A percentile compares a stretch with the other conserved stretches of the same genome.
Conservation (phyloP, 257 asterid species). For the Nicotiana benthamiana region DNA sequence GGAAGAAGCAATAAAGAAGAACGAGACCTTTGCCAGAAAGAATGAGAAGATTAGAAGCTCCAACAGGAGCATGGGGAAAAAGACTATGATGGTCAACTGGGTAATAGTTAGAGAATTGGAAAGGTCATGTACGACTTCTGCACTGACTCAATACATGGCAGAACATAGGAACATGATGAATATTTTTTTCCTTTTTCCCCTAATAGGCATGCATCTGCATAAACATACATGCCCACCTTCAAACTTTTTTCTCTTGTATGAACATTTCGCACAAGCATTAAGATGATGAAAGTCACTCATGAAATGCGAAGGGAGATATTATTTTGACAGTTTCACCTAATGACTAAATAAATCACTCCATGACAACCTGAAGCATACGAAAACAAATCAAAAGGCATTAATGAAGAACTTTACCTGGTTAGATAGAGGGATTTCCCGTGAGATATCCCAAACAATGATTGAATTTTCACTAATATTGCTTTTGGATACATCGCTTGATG, state of each 20-base stretch:
- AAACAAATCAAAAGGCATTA: neutral
- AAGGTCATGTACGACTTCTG: neutral
- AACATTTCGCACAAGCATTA: neutral
- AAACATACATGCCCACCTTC: neutral
- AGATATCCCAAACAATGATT: conserved; percentile 82
- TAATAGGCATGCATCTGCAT: neutral
- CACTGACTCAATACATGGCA: neutral
- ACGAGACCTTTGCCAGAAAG: neutral
- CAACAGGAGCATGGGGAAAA: neutral
- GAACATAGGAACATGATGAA: neutral
- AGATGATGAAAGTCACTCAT: neutral
- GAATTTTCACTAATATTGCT: conserved; percentile 84
- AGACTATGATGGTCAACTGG: neutral
- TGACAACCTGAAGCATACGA: neutral
- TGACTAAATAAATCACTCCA: neutral
- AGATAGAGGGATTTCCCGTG: conserved; percentile 74
- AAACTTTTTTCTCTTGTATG: neutral
- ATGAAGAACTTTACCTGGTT: conserved; percentile 52
- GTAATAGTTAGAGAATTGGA: neutral
- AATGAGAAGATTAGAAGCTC: neutral
- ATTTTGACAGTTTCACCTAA: neutral
- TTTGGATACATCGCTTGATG: conserved; percentile 75
- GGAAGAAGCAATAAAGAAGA: neutral
- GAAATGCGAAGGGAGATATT: neutral
- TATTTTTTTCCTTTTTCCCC: neutral